Evolutionary conservation across 495 filamentous ascomycete genomes (phyloP), one percentile per base, ranked within the genome.

Genomic region (Aspergillus sclerotiicarbonarius): DNA sequence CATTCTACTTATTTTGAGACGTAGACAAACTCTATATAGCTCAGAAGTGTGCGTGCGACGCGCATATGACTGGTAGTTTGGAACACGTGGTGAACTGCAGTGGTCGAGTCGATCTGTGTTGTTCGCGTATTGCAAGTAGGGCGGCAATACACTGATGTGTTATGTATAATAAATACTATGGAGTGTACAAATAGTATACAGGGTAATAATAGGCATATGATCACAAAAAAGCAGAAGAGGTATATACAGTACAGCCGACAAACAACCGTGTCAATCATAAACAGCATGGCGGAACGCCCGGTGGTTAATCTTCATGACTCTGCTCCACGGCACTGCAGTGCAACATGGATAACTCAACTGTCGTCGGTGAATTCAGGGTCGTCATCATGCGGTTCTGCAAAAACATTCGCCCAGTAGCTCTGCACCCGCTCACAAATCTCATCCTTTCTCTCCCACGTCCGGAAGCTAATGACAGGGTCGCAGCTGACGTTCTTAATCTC

Each of bases 401-500:
- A 77, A n/a, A 79, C 66, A 58, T 71, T 68, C 6, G 63, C 54
- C 74, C 74, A 79, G 49, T 76, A 76, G 29, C 64, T 63, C 35
- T 74, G 66, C n/a, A 75, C 65, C 45, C 58, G 71, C 18, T 65
- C 48, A 58, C 76, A 79, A 6, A 76, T 60, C 3, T 68, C 71
- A 6, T 58, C 56, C 50, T 76, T 76, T 32, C 66, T 53, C 33
- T 66, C 51, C 76, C 76, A 80, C 1, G 74, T 71, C 31, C 67
- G 67, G 51, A 80, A 75, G 8, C 67, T 55, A 0, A 55, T 61
- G 37, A 77, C 73, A 1, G 72, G 68, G 20, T 75, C 62, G 58
- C 81, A 84, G 60, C 76, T 80, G 19, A 80, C 68, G 63, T 70
- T 72, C 51, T 73, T 74, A 45, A 82, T 72, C 50, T 79, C 79